A percentile compares a stretch with the other conserved stretches of the same genome.
Conservation (phyloP, 352 stramenopile species). For the Globisporangium abappressorium region DNA sequence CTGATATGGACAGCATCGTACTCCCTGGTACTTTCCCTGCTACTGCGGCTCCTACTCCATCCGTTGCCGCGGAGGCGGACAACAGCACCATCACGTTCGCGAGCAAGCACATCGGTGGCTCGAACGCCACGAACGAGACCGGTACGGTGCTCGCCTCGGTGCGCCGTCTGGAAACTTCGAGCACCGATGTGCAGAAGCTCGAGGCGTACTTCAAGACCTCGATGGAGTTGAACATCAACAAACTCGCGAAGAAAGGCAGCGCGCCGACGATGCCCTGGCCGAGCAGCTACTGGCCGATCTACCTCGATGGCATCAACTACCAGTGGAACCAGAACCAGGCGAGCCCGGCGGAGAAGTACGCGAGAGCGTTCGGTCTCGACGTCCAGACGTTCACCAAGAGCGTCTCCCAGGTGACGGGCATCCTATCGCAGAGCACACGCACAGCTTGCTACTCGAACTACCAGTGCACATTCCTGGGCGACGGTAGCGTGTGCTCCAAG, state of each 20-base stretch:
- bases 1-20: neutral
- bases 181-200: constrained; percentile 35
- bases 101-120: constrained; percentile 4
- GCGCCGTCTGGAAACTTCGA: constrained; percentile 20
- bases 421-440: constrained; percentile 24
- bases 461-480: constrained; percentile 32
- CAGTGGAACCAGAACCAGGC: constrained; percentile 27
- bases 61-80: neutral
- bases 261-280: constrained; percentile 36
- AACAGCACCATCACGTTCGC: constrained; percentile 15
- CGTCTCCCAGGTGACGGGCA: constrained; percentile 20
- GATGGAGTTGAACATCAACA: constrained; percentile 27
- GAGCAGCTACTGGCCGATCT: constrained; percentile 59
- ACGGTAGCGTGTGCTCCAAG: constrained; percentile 27
- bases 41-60: neutral
- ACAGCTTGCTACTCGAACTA: constrained; percentile 11
- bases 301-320: constrained; percentile 64
- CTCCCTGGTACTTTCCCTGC: neutral
- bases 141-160: constrained; percentile 8
- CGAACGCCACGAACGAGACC: constrained; percentile 4
- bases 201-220: constrained; percentile 31
- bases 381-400: constrained; percentile 23
- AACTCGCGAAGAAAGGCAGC: constrained; percentile 25
- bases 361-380: constrained; percentile 37
- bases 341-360: constrained; percentile 47